Base-by-base conservation (phyloP, 2,329 filamentous ascomycete species). In the Fusarium bactridioides region DNA sequence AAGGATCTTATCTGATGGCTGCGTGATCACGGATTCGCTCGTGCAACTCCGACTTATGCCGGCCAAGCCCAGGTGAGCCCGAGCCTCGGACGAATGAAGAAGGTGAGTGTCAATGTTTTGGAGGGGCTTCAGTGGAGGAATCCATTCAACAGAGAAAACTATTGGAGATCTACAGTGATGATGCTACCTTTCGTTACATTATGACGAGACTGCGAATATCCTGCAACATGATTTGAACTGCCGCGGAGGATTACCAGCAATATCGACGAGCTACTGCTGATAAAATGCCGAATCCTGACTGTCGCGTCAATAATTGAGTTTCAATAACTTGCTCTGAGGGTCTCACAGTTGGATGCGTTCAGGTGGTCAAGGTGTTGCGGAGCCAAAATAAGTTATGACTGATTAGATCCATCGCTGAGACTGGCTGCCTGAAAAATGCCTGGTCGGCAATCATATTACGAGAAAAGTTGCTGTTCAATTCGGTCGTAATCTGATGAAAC, bases 41-140 rank as follows among this genome's bases (percentile, higher is more conserved):
- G 67, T 58, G 51, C 62, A 73, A 66, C 58, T 77, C 74, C 74
- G 74, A 74, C 61, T 59, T 66, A 57, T 53, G 73, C 74, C 69
- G 66, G 58, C 35, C 63, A 66, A 45, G 38, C 48, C 67, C 47
- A 63, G 59, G 60, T 67, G 47, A 76, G 53, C 44, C 56, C 53
- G 69, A 61, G 61, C 51, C 50, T 57, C 63, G 47, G 61, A 66
- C 60, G 25, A 62, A 44, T 45, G 45, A 37, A 53, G 33, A 55
- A 63, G 27, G 51, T 60, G 44, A 62, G 53, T 54, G 29, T 31
- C 65, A 61, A 66, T 44, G 69, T 45, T 60, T 35, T 61, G 50
- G 71, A 67, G 56, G 67, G 62, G 56, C 38, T 57, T 48, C 23
- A 12, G 68, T 55, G 69, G 69, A 69, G 65, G 62, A 40, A 67